Percentiles rank a stretch among this genome's conserved stretches.
These are phyloP conservation scores for Linanthus parryae DNA, from an alignment of 148 eudicot species.

Conservation along the genomic window DNA sequence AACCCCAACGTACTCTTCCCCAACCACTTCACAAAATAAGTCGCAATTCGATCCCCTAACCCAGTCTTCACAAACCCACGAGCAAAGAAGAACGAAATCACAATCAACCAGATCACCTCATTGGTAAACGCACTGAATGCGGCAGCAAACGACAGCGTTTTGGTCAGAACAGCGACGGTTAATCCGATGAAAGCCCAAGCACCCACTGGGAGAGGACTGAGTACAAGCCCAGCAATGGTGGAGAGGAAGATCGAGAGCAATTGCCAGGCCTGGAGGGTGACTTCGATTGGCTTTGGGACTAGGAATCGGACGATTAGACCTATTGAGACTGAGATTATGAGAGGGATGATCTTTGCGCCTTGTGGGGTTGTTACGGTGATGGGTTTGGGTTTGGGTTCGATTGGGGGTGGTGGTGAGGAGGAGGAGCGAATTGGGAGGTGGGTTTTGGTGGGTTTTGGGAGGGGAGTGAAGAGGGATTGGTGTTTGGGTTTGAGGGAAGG, in stretches of 20 bases:
- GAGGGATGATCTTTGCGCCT: slow-evolving; percentile 57
- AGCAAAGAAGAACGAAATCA: slow-evolving; percentile 89
- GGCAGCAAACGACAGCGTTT: slow-evolving; percentile 48
- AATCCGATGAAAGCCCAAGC: slow-evolving; percentile 81
- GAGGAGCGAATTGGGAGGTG: slow-evolving; percentile 6
- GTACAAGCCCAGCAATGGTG: slow-evolving; percentile 76
- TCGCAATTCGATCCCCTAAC: slow-evolving; percentile 79
- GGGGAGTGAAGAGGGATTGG: slow-evolving; percentile 5
- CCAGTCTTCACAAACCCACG: slow-evolving; percentile 91
- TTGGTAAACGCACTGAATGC: slow-evolving; percentile 80
- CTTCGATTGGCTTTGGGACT: slow-evolving; percentile 49
- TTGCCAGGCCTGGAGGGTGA: slow-evolving; percentile 80
- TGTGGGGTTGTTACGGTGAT: background rate
- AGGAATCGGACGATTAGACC: slow-evolving; percentile 43
- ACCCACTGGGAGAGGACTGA: slow-evolving; percentile 81
- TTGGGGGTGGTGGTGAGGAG: background rate
- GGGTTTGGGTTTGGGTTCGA: background rate
- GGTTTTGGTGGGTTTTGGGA: slow-evolving; percentile 4
- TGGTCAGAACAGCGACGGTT: slow-evolving; percentile 53
- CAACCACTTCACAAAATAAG: slow-evolving; percentile 78
- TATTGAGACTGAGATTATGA: slow-evolving; percentile 52
- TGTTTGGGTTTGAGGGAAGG: slow-evolving; percentile 7
- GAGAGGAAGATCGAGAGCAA: slow-evolving; percentile 69
- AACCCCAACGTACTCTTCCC: slow-evolving; percentile 82
- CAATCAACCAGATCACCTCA: slow-evolving; percentile 91